phyloP scores from a whole-genome alignment of 139 green algal species.

The Haematococcus sp. region DNA sequence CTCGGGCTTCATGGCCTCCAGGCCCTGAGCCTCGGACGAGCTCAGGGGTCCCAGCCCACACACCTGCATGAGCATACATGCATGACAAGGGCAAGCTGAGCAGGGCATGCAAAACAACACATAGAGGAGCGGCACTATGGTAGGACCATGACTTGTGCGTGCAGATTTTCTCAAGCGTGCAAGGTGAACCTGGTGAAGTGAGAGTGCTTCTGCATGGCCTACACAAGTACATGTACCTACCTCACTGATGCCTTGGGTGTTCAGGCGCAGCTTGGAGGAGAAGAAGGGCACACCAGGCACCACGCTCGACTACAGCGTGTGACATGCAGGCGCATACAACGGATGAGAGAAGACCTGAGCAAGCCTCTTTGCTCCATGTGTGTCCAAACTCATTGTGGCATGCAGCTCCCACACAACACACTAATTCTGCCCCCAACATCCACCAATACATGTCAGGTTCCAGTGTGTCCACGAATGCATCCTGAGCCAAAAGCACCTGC shows the following conservation, averaged over 20 bases:
- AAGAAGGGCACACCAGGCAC: slow-evolving; percentile 44
- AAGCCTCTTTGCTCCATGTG: background rate
- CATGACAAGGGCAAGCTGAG: background rate
- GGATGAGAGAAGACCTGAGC: background rate
- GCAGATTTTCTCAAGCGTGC: too few relatives aligned
- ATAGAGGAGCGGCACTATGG: too few relatives aligned
- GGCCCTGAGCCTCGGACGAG: slow-evolving; percentile 20
- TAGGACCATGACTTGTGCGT: too few relatives aligned
- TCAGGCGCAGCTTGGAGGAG: slow-evolving; percentile 11
- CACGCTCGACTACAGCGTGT: slow-evolving; percentile 14
- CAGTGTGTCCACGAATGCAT: too few relatives aligned
- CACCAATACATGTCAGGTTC: too few relatives aligned
- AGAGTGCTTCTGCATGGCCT: too few relatives aligned
- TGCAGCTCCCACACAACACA: background rate
- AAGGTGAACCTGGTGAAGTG: too few relatives aligned
- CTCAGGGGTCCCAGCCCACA: slow-evolving; percentile 7
- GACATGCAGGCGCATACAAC: too few relatives aligned
- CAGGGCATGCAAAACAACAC: background rate
- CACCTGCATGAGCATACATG: slow-evolving; percentile 8
- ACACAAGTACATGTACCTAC: background rate
- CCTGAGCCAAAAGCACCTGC: too few relatives aligned
- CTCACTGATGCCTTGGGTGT: background rate
- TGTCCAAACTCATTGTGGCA: background rate
- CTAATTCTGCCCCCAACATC: too few relatives aligned
- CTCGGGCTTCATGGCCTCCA: slow-evolving; percentile 74